A percentile compares a stretch with the other conserved stretches of the same genome.
phyloP scores from a whole-genome alignment of 2,329 filamentous ascomycete genomes.

The Raffaelea deltoideospora region DNA sequence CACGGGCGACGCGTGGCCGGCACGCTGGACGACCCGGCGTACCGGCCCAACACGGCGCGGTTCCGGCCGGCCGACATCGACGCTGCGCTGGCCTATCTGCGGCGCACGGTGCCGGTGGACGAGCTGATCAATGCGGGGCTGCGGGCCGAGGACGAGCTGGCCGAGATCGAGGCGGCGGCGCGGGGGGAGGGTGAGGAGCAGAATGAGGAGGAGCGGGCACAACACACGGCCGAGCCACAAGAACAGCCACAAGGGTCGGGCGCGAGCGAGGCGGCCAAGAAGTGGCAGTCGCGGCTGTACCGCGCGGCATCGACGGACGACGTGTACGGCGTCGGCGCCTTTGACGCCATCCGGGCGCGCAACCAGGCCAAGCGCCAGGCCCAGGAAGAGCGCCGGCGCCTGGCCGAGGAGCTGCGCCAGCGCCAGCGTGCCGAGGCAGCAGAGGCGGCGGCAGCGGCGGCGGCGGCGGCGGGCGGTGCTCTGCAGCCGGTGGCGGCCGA shows the following conservation, averaged over 20 bases:
- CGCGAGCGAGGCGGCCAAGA: constrained; percentile 2
- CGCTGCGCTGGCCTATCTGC: constrained; percentile 38
- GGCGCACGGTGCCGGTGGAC: constrained; percentile 38
- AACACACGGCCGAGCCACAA: neutral
- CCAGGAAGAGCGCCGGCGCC: constrained; percentile 15
- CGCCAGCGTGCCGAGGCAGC: too few species aligned
- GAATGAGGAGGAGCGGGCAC: constrained; percentile 7
- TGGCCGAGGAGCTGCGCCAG: constrained; percentile 16
- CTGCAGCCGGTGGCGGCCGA: constrained; percentile 16
- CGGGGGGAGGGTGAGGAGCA: constrained; percentile 2
- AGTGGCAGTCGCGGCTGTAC: constrained; percentile 12
- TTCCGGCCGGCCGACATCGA: constrained; percentile 26
- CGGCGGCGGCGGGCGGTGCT: constrained; percentile 16
- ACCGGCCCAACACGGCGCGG: constrained; percentile 29
- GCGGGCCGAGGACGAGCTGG: constrained; percentile 47
- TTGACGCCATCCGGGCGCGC: constrained; percentile 40
- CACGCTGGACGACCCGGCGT: constrained; percentile 43
- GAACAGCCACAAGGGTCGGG: neutral
- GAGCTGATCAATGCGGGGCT: constrained; percentile 46
- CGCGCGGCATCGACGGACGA: constrained; percentile 20
- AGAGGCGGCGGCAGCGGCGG: constrained; percentile 18
- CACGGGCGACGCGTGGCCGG: constrained; percentile 50
- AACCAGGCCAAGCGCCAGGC: constrained; percentile 34
- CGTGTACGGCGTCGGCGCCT: constrained; percentile 40
- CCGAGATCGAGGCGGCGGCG: constrained; percentile 26